Evolutionary conservation across 495 filamentous ascomycete species (phyloP), one percentile per base, ranked within the genome.

Genomic region (Aspergillus diversus): DNA sequence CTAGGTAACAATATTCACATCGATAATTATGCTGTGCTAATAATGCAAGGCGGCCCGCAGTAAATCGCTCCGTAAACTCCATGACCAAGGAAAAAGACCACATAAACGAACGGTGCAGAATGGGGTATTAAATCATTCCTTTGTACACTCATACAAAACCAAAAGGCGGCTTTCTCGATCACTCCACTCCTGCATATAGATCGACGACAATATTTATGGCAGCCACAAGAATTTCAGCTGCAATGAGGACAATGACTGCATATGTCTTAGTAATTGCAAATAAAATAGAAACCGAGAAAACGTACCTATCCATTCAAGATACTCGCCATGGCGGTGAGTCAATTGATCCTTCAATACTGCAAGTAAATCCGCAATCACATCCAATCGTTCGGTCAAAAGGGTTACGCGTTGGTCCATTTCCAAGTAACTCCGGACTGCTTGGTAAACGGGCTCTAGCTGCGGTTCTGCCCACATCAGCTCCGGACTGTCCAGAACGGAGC

Each of bases 401-500:
- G 86, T 84, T n/a, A 97, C 94, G 51, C 95, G 79, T 77, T 98
- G 95, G 75, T 97, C 93, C 89, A 99, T 98, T 79, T 99, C 95
- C 31, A 99, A 82, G 69, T 99, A 99, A 68, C 88, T 93, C 49
- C 96, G 84, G 47, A 97, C 94, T 46, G 95, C 95, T 69, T 93
- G 89, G 71, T 99, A 99, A 17, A 98, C 86, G 35, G 95, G 95
- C 66, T 98, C 95, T 16, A 99, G 82, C 71, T 97, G 92, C 13
- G 95, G 95, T 75, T 99, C 95, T 46, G 92, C 91, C 95, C 95
- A 99, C 85, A 99, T 97, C 21, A 99, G 83, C 73, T 99, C 95
- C 2, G 95, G 95, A 8, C 92, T 94, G 66, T 99, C 95, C n/a
- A 99, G 88, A 11, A 99, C 93, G 32, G 89, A 93, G 42, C 96